Conservation (phyloP, 2,329 filamentous ascomycete species). For the Blumeriella jaapii region DNA sequence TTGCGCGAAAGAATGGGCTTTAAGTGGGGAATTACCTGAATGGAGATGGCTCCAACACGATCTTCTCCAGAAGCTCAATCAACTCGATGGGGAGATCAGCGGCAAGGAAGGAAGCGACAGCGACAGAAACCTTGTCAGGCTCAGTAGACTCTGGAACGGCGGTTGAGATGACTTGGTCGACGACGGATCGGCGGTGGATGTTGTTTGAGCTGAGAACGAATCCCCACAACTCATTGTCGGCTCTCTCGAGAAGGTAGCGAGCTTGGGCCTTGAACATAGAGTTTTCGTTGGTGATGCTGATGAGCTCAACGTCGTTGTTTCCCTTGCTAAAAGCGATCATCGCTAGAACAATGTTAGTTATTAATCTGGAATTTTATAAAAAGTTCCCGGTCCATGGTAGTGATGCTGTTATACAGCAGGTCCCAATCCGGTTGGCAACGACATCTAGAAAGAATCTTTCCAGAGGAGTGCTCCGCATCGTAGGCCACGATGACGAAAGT, state of each 20-base stretch:
- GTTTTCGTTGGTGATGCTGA: slow-evolving; percentile 98
- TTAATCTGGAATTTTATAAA: no score
- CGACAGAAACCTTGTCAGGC: slow-evolving; percentile 87
- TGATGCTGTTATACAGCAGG: no score
- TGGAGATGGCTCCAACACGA: slow-evolving; percentile 95
- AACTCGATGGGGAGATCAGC: slow-evolving; percentile 87
- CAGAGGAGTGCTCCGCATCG: no score
- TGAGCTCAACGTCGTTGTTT: slow-evolving; percentile 91
- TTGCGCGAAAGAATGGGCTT: not conserved
- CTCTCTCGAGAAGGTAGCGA: slow-evolving; percentile 83
- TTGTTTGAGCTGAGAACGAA: slow-evolving; percentile 96
- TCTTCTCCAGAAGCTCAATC: slow-evolving; percentile 97
- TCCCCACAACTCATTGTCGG: slow-evolving; percentile 81
- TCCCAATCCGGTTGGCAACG: no score
- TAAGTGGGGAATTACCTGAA: slow-evolving; percentile 51
- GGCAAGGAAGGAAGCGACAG: slow-evolving; percentile 84
- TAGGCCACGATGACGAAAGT: no score
- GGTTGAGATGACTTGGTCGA: slow-evolving; percentile 93
- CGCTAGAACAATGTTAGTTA: no score
- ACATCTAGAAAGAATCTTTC: no score
- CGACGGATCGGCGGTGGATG: slow-evolving; percentile 80
- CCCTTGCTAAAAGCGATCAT: slow-evolving; percentile 95
- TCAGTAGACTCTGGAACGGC: slow-evolving; percentile 89
- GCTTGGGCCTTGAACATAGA: slow-evolving; percentile 99
- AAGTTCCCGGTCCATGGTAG: no score